Evolutionary conservation across 331 rosid genomes (phyloP).

Genomic region (Saraca asoca): DNA sequence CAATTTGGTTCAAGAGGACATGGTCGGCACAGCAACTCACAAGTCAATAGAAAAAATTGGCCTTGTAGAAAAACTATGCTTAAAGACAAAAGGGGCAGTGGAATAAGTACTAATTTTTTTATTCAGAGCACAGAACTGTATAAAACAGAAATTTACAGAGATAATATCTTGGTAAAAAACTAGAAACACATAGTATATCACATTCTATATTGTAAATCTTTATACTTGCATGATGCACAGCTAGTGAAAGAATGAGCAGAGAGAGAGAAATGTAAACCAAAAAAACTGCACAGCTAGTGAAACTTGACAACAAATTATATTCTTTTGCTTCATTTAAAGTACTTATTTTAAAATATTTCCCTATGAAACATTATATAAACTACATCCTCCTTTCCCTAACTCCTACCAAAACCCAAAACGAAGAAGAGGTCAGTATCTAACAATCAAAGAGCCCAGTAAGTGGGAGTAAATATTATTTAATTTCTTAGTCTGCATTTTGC

Average conservation of each 20-base stretch:
- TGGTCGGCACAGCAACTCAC: background rate
- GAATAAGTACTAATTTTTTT: slow-evolving; percentile 23
- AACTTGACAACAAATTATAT: too few species aligned
- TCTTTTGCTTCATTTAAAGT: too few species aligned
- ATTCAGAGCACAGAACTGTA: slow-evolving; percentile 39
- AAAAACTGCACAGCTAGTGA: too few species aligned
- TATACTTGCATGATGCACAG: slow-evolving; percentile 27
- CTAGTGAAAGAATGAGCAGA: slow-evolving; percentile 56
- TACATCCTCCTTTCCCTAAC: too few species aligned
- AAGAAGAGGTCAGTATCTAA: too few species aligned
- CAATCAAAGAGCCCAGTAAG: too few species aligned
- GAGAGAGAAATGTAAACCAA: too few species aligned
- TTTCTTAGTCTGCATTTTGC: too few species aligned
- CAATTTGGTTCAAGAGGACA: background rate
- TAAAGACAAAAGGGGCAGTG: slow-evolving; percentile 2
- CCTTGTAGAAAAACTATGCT: background rate
- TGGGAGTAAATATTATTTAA: too few species aligned
- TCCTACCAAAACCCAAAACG: too few species aligned
- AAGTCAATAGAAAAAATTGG: slow-evolving; percentile 15
- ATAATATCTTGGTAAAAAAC: slow-evolving; percentile 8
- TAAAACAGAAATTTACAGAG: slow-evolving; percentile 4
- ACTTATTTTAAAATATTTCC: too few species aligned
- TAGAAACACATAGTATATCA: slow-evolving; percentile 33
- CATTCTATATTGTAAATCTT: slow-evolving; percentile 34
- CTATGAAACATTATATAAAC: too few species aligned